Evolutionary conservation across 78 protist species (phyloP).

Genomic region (Planoprotostelium fungivorum): DNA sequence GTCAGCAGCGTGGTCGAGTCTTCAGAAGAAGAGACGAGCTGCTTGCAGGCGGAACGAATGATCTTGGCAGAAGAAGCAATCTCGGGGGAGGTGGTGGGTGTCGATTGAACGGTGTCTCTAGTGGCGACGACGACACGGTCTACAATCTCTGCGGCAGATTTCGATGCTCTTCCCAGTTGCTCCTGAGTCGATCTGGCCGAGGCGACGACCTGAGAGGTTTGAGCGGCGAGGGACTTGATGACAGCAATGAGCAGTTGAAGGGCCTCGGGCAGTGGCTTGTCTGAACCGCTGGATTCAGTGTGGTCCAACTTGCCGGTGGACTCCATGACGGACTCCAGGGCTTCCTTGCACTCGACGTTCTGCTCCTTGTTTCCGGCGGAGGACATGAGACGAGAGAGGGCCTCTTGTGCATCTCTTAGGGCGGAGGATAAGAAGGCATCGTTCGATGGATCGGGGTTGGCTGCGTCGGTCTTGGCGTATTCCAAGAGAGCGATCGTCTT

Average conservation of each 20-base stretch:
- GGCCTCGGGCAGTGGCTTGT: slow-evolving; percentile 22
- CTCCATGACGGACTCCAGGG: slow-evolving; percentile 37
- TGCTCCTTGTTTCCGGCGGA: slow-evolving; percentile 17
- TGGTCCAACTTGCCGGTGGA: slow-evolving; percentile 32
- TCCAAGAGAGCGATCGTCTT: slow-evolving; percentile 20
- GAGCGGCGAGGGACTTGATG: slow-evolving; percentile 38
- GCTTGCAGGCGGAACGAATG: not conserved
- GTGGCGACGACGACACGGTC: slow-evolving; percentile 20
- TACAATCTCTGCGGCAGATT: slow-evolving; percentile 19
- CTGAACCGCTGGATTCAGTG: not conserved
- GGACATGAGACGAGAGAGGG: slow-evolving; percentile 10
- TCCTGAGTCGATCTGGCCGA: slow-evolving; percentile 14
- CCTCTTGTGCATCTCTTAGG: slow-evolving; percentile 26
- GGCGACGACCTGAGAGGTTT: slow-evolving; percentile 22
- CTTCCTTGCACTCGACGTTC: slow-evolving; percentile 31
- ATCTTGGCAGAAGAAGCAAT: slow-evolving; percentile 24
- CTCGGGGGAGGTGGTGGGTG: slow-evolving; percentile 47
- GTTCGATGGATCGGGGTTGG: slow-evolving; percentile 56
- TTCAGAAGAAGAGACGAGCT: not conserved
- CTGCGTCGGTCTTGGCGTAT: slow-evolving; percentile 43
- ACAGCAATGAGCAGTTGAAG: slow-evolving; percentile 13
- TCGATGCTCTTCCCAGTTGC: slow-evolving; percentile 10
- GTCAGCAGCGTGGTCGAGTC: slow-evolving; percentile 10
- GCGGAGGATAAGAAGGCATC: slow-evolving; percentile 23
- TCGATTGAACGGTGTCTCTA: slow-evolving; percentile 5